A percentile compares a stretch with the other conserved stretches of the same genome.
Conservation (phyloP, 1,284 basidiomycete genomes). For the Hymenochaete sp. region DNA sequence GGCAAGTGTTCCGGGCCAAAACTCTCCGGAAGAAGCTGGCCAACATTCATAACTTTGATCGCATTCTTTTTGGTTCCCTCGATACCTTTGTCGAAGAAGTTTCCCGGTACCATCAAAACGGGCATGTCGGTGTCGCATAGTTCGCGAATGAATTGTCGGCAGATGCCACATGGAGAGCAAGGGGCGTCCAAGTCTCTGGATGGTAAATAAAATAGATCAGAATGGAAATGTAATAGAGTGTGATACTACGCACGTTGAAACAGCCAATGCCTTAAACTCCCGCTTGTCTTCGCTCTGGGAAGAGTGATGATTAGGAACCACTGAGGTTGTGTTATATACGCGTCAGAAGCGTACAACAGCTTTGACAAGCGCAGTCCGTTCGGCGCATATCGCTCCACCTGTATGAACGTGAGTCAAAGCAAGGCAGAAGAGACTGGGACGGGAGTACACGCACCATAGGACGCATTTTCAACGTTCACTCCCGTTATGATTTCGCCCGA, state of each 20-base stretch:
- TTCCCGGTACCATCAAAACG: conserved; percentile 66
- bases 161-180: conserved; percentile 83
- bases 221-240: neutral
- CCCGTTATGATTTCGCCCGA: conserved; percentile 73
- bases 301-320: too few species aligned
- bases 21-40: conserved; percentile 73
- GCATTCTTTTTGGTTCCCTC: conserved; percentile 39
- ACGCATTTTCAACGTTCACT: conserved; percentile 86
- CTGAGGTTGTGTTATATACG: too few species aligned
- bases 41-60: conserved; percentile 58
- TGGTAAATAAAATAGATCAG: neutral
- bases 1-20: conserved; percentile 77
- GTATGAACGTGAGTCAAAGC: neutral
- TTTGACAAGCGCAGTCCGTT: conserved; percentile 82
- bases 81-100: conserved; percentile 41
- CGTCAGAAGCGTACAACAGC: conserved; percentile 53
- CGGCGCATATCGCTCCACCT: conserved; percentile 81
- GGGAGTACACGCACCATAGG: conserved; percentile 50
- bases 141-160: conserved; percentile 85
- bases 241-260: conserved; percentile 51
- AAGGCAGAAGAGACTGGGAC: conserved; percentile 11
- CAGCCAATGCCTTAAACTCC: conserved; percentile 63
- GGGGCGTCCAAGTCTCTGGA: conserved; percentile 53
- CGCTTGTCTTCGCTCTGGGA: conserved; percentile 65
- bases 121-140: conserved; percentile 75